Base-by-base conservation (phyloP, 306 rosid genomes). In the Medicago arabica region DNA sequence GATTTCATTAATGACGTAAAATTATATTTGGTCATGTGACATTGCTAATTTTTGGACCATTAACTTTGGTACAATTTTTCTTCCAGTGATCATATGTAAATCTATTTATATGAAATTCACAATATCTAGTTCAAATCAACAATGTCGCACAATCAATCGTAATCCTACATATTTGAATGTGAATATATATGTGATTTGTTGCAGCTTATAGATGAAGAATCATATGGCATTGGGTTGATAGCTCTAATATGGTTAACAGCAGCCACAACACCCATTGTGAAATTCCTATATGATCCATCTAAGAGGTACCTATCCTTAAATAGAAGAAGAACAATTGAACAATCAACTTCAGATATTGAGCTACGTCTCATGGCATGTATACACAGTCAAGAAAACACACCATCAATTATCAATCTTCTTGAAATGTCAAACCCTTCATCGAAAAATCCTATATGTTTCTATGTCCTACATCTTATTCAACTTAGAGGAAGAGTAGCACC, bases 271-370 rank as follows among this genome's bases (percentile, higher is more conserved):
- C 95, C 92, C 0, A 0, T 80, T 6, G 84, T 83, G 39, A 89
- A 86, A 67, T 17, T 46, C 13, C 50, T 89, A 34, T 86, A 89
- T 72, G 83, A 85, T 9, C 97, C 95, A 34, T 85, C 92, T 1
- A 82, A 82, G 72, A 80, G 71, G 16, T 85, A 91, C 81, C 59
- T 16, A 36, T 53, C 84, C 18, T 6, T 17, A 19, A 80, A 28
- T 3, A 74, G 78, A 11, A 79, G 79, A 13, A 81, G 89, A 16
- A 89, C 80, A n/a, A 67, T 91, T 6, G 89, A 87, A 55, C 85
- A 85, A 46, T 41, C 86, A 7, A 0, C 63, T 4, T 55, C 82
- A 1, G 18, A 61, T 3, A 57, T 19, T 0, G 87, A 82, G 40
- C 82, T 89, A 13, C 83, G 83, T 11, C 4, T 91, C 2, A 63